Base-by-base conservation (phyloP, 2,329 filamentous ascomycete genomes). In the Teratosphaeria destructans region DNA sequence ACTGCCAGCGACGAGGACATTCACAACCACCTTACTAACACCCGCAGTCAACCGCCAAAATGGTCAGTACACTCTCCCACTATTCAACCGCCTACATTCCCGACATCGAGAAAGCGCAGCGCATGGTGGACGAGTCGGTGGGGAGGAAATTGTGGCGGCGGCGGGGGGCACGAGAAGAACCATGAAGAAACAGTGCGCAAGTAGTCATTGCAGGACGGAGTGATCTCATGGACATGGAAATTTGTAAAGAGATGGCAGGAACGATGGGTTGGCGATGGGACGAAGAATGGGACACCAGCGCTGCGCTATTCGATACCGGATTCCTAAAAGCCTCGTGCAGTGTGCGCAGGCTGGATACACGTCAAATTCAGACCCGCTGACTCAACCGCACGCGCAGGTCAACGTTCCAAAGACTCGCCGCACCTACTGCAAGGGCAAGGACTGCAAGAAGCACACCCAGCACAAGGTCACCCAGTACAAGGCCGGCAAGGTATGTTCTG, bases 371-470 rank as follows among this genome's bases (percentile, higher is more conserved):
- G 29, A 5, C 29, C 29, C 53, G 27, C 53, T 37, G 34, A 55
- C 53, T n/a, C 29, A 8, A 29, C 26, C 12, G 53, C 10, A 32
- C 26, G 19, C 53, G 1, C 66, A 93, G 92, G 91, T 96, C 84
- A 96, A 96, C 89, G 89, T 96, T 83, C 91, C 92, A 76, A 96
- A 96, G 85, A 96, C 91, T 79, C 87, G 91, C 78, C 89, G 90
- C 83, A 96, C 92, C 79, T 96, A 91, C 84, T 95, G 90, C 90
- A 95, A 95, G 85, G 89, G 89, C 84, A 92, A 88, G 84, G 86
- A 90, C 76, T 95, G 91, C 89, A 83, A 83, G 75, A 80, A 81
- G 77, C 78, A 78, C 73, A 85, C 84, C 75, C 90, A 91, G 82
- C 89, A 92, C 85, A 90, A 87, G 83, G 89, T 94, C 76, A 94